Base-by-base conservation (phyloP, 257 asterid genomes). In the Handroanthus guayacan region DNA sequence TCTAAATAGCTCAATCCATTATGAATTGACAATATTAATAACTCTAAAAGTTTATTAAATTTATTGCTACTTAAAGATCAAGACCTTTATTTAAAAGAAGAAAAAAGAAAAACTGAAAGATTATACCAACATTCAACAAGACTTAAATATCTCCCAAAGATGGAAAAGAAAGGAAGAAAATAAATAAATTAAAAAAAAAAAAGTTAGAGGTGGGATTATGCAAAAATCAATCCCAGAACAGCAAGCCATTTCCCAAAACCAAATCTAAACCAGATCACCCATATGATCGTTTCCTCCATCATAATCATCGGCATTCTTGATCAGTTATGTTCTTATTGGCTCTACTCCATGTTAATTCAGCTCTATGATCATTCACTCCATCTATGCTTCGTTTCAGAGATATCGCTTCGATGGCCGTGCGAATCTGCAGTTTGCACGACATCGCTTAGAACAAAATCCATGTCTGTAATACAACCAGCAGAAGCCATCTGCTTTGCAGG, bases 401-500 rank as follows among this genome's bases (percentile, higher is more conserved):
- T 9, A 36, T 64, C 60, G 31, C 56, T 54, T 64, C 58, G 79
- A 72, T 77, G 65, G 20, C 37, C 62, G 36, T 75, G 76, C 37
- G 81, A 44, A 57, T 79, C 84, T 6, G 77, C 34, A 66, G 43
- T 77, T 6, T 60, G 86, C 62, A 74, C 71, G 2, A 72, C 74
- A 31, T 87, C 80, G 37, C 72, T 79, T 14, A 82, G 81, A 37
- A 80, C 82, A 50, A 81, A 84, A 68, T 82, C 85, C 78, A 85
- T 62, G 36, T 82, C 83, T 0, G 81, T 69, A 0, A 77, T 77
- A 76, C 77, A 74, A 60, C 66, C 82, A 16, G 60, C 64, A n/a
- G 83, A 78, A 25, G 69, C 45, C 8, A 51, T 61, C 61, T 68
- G 84, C 43, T 68, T 77, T 37, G 45, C 75, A 16, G 77, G 62